A percentile compares a stretch with the other conserved stretches of the same genome.
Evolutionary conservation across 2,329 filamentous ascomycete species (phyloP).

Genomic region (Madurella fahalii): DNA sequence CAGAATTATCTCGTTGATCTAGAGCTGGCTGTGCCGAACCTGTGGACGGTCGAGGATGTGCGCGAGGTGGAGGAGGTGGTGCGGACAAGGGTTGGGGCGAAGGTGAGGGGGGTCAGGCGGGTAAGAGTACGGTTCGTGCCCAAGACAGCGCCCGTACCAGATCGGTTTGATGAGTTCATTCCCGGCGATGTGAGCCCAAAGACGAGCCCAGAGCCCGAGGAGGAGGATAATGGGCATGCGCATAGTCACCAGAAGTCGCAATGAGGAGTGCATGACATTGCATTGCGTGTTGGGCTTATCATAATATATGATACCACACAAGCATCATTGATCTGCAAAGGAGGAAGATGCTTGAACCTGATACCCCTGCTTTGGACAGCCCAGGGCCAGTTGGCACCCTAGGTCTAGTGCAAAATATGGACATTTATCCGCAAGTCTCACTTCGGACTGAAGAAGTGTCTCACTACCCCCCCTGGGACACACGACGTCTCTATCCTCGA

Average conservation of each 20-base stretch:
- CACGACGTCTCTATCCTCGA: too few relatives aligned
- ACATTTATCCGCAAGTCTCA: too few relatives aligned
- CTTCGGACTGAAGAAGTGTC: too few relatives aligned
- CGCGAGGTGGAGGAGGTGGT: slow-evolving; percentile 68
- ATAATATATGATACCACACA: too few relatives aligned
- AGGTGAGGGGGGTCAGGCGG: slow-evolving; percentile 78
- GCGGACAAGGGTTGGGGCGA: slow-evolving; percentile 66
- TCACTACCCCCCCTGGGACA: too few relatives aligned
- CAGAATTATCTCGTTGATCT: slow-evolving; percentile 95
- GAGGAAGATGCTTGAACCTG: too few relatives aligned
- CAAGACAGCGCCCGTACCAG: slow-evolving; percentile 52
- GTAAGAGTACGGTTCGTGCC: slow-evolving; percentile 81
- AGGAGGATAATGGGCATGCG: slow-evolving; percentile 41
- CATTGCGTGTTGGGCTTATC: too few relatives aligned
- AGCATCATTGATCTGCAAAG: too few relatives aligned
- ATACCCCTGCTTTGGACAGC: too few relatives aligned
- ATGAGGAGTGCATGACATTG: neutral
- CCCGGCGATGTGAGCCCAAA: slow-evolving; percentile 55
- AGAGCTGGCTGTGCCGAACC: slow-evolving; percentile 73
- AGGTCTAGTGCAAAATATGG: too few relatives aligned
- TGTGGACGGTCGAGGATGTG: slow-evolving; percentile 70
- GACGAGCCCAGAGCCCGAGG: slow-evolving; percentile 58
- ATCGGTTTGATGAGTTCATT: slow-evolving; percentile 75
- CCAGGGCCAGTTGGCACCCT: too few relatives aligned
- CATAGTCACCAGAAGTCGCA: slow-evolving; percentile 22